Evolutionary conservation across 129 eudicot genomes (phyloP).

Genomic region (Lonicera japonica): DNA sequence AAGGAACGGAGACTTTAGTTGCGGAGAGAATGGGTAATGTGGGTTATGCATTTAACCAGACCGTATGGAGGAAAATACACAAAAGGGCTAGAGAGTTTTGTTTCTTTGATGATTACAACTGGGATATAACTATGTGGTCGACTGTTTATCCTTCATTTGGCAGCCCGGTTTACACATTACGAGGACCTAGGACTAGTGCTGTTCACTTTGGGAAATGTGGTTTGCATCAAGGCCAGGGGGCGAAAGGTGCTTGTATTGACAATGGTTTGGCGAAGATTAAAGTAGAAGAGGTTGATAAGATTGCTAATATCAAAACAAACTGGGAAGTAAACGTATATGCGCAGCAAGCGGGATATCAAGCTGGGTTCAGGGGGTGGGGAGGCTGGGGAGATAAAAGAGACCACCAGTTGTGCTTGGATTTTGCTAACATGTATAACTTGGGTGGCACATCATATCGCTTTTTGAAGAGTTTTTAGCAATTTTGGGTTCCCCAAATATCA

Average conservation of each 20-base stretch:
- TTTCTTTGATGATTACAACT: conserved; percentile 80
- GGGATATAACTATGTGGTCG: conserved; percentile 99
- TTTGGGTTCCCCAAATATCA: conserved; percentile 2
- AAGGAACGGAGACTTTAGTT: conserved; percentile 52
- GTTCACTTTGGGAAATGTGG: conserved; percentile 93
- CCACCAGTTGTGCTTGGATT: conserved; percentile 62
- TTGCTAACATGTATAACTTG: conserved; percentile 64
- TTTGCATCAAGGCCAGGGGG: conserved; percentile 87
- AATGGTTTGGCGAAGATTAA: conserved; percentile 52
- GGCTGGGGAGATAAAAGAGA: conserved; percentile 97
- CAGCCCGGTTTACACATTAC: conserved; percentile 69
- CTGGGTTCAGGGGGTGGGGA: conserved; percentile 96
- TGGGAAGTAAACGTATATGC: conserved; percentile 56
- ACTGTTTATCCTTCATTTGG: conserved; percentile 93
- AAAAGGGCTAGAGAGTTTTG: conserved; percentile 70
- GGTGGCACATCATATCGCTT: conserved; percentile 16
- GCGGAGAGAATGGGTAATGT: conserved; percentile 95
- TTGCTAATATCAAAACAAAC: conserved; percentile 40
- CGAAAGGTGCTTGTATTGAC: conserved; percentile 60
- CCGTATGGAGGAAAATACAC: conserved; percentile 88
- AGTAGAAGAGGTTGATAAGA: conserved; percentile 57
- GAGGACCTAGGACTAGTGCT: conserved; percentile 90
- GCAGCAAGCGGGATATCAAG: conserved; percentile 74
- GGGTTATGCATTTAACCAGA: conserved; percentile 80
- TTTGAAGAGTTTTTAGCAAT: conserved; percentile 1